phyloP scores from a whole-genome alignment of 306 rosid genomes.

The Trifolium pratense region DNA sequence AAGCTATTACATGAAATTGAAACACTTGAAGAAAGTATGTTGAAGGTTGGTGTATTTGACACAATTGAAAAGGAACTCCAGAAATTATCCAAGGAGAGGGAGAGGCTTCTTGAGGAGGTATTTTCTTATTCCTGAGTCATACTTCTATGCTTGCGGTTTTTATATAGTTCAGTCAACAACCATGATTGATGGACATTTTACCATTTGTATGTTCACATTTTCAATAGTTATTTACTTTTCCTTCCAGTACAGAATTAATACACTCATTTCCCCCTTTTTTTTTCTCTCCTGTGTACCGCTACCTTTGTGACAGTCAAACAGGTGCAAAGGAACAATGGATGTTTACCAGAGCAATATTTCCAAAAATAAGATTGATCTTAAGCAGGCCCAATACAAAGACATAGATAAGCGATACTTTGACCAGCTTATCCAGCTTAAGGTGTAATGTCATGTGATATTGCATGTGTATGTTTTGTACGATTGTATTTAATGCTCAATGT shows the following conservation, averaged over 20 bases:
- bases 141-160: constrained; percentile 21
- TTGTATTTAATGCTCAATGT: constrained; percentile 14
- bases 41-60: constrained; percentile 66
- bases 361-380: constrained; percentile 78
- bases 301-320: constrained; percentile 62
- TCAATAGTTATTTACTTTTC: constrained; percentile 19
- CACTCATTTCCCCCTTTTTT: constrained; percentile 29
- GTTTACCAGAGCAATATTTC: constrained; percentile 81
- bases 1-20: constrained; percentile 70
- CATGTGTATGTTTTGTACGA: constrained; percentile 9
- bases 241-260: constrained; percentile 31
- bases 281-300: background rate
- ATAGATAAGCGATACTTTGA: constrained; percentile 89
- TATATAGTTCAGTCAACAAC: constrained; percentile 1
- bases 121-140: constrained; percentile 35
- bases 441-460: constrained; percentile 36
- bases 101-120: constrained; percentile 89
- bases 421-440: constrained; percentile 97
- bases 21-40: constrained; percentile 69
- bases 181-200: constrained; percentile 24
- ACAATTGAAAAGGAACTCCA: constrained; percentile 62
- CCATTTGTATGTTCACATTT: constrained; percentile 23
- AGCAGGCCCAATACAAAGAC: constrained; percentile 88
- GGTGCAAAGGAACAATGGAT: constrained; percentile 75
- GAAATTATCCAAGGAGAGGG: constrained; percentile 78